Base-by-base conservation (phyloP, 257 asterid genomes). In the Scutellaria minor region DNA sequence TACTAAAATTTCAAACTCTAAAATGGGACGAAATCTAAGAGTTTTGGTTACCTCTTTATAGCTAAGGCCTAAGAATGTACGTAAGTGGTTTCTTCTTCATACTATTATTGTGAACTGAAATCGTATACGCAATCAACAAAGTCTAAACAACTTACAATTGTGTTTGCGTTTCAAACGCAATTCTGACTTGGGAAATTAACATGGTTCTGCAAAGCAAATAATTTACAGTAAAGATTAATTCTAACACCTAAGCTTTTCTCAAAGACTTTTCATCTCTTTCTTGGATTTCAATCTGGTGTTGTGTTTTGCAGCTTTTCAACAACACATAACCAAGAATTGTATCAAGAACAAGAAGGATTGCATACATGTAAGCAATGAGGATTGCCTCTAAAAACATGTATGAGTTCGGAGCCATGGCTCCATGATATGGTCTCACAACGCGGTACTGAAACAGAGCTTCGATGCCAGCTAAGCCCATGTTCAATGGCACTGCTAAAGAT, bases 401-500 rank as follows among this genome's bases (percentile, higher is more conserved):
- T 6, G 71, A 45, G 61, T 77, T 8, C 15, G 63, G 35, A 50
- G 73, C 20, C 54, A 4, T 52, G 3, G 20, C 70, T 5, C 64
- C 65, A 77, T 70, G 20, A 57, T 82, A 80, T 37, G 81, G 72
- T 48, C 79, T 77, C 6, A 79, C 73, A 9, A 93, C 27, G 0
- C 96, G 85, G 79, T 81, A 87, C 67, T 87, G 92, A 35, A 91
- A 93, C 70, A 91, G 74, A 10, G 88, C 91, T 65, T 93, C 97
- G 6, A 87, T 50, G 24, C 73, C 84, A 37, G 88, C 94, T 41
- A 90, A 15, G 5, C 78, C 86, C 71, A 89, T 44, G 77, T 82
- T 89, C 9, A 86, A 46, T 6, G 84, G 78, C 75, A 91, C 70
- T 7, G 94, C 83, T 12, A 91, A 62, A 6, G 88, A 79, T 60